These are phyloP conservation scores for Taphrina populina DNA, from an alignment of 1,139 yeast genomes.

Conservation along the genomic window DNA sequence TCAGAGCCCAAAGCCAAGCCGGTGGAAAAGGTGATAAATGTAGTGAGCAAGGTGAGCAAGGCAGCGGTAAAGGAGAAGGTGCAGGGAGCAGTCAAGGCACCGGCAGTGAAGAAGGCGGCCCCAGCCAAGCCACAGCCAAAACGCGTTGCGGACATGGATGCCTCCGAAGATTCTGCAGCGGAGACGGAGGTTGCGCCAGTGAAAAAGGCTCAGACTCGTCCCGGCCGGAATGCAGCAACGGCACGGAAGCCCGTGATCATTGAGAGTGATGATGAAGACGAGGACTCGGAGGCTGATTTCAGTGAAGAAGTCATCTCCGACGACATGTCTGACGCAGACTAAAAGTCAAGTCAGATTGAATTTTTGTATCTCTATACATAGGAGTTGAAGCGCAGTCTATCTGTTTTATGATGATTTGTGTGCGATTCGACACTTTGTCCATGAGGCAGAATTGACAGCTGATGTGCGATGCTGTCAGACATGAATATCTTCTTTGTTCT, in stretches of 20 bases:
- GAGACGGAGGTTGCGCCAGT: neutral
- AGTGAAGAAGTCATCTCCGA: conserved; percentile 18
- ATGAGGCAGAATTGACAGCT: neutral
- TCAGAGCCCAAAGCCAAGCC: neutral
- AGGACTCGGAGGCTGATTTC: conserved; percentile 6
- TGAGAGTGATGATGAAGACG: conserved; percentile 11
- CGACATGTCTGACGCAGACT: conserved; percentile 3
- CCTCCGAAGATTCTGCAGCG: neutral
- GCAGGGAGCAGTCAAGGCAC: neutral
- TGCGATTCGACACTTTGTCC: neutral
- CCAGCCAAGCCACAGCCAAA: conserved; percentile 1
- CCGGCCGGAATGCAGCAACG: conserved; percentile 25
- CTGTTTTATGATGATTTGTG: neutral
- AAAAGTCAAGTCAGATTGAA: neutral
- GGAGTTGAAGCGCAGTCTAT: neutral
- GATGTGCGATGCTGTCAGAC: neutral
- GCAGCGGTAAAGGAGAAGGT: neutral
- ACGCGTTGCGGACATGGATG: neutral
- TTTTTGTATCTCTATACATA: neutral
- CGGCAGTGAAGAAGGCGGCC: conserved; percentile 5
- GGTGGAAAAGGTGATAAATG: neutral
- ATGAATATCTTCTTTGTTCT: neutral
- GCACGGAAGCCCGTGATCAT: conserved; percentile 12
- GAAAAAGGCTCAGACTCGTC: conserved; percentile 2
- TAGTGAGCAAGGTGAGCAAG: neutral